Percentiles rank a stretch among this genome's conserved stretches.
Evolutionary conservation across 768 basidiomycete species (phyloP).

Genomic region (Rhodotorula paludigena): DNA sequence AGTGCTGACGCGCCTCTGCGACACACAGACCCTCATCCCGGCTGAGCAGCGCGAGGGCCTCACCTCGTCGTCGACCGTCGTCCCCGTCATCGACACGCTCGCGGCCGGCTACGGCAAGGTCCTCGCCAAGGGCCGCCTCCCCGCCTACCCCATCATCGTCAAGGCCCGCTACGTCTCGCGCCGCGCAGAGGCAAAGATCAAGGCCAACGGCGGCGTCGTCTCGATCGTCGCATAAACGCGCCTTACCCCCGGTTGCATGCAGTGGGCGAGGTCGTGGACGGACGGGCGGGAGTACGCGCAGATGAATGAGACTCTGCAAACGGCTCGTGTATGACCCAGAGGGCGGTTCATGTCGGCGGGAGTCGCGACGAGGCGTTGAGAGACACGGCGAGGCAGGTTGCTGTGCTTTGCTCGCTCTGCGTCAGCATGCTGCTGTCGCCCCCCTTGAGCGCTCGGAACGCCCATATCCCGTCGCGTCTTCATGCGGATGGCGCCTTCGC

Average conservation of each 20-base stretch:
- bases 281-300: not conserved
- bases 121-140: slow-evolving; percentile 89
- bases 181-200: slow-evolving; percentile 46
- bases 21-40: slow-evolving; percentile 73
- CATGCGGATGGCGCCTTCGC: no score
- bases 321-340: not conserved
- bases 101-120: slow-evolving; percentile 78
- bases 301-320: not conserved
- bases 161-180: slow-evolving; percentile 66
- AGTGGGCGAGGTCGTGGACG: not conserved
- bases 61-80: slow-evolving; percentile 68
- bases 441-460: no score
- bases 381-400: no score
- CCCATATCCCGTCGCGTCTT: no score
- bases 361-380: not conserved
- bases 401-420: no score
- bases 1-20: not conserved
- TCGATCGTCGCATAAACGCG: slow-evolving; percentile 71
- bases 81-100: slow-evolving; percentile 85
- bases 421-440: no score
- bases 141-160: slow-evolving; percentile 84
- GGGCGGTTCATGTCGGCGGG: no score
- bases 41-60: slow-evolving; percentile 73
- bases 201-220: slow-evolving; percentile 86
- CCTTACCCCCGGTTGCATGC: not conserved